Percentiles rank a stretch among this genome's conserved stretches.
phyloP scores from a whole-genome alignment of 345 rosid genomes.

The Microcos paniculata region DNA sequence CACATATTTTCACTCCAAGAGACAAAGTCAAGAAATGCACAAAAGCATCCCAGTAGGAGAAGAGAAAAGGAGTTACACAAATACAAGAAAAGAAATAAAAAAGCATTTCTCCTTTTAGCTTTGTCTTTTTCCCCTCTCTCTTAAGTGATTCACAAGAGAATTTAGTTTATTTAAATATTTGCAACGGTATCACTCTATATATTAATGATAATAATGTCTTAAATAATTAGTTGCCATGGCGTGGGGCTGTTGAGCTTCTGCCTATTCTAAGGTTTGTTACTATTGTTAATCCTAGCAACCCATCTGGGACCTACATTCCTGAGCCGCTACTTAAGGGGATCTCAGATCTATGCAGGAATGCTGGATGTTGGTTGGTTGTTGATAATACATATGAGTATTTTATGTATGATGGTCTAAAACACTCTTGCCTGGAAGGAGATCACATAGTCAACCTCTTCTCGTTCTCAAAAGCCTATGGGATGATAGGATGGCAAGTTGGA shows the following conservation, averaged over 20 bases:
- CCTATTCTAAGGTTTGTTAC: slow-evolving; percentile 90
- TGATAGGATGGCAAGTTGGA: slow-evolving; percentile 99
- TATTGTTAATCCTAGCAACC: slow-evolving; percentile 96
- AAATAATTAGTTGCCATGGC: background rate
- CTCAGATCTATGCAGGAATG: slow-evolving; percentile 69
- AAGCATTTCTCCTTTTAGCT: background rate
- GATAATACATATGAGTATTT: slow-evolving; percentile 99
- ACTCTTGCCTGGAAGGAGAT: slow-evolving; percentile 83
- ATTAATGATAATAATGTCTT: background rate
- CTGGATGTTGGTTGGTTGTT: slow-evolving; percentile 95
- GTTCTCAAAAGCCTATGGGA: slow-evolving; percentile 97
- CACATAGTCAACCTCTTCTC: slow-evolving; percentile 93
- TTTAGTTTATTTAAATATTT: background rate
- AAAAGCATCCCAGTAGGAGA: background rate
- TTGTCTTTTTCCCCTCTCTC: background rate
- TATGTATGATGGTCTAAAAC: slow-evolving; percentile 89
- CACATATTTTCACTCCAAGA: too few species aligned
- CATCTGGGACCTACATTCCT: slow-evolving; percentile 87
- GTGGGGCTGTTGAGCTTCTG: slow-evolving; percentile 2
- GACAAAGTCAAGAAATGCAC: background rate
- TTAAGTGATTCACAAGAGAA: background rate
- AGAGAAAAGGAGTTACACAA: background rate
- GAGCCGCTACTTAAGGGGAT: slow-evolving; percentile 90
- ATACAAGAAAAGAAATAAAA: background rate
- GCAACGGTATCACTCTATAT: background rate